Base-by-base conservation (phyloP, 1,284 basidiomycete genomes). In the Sporisorium exsertum region DNA sequence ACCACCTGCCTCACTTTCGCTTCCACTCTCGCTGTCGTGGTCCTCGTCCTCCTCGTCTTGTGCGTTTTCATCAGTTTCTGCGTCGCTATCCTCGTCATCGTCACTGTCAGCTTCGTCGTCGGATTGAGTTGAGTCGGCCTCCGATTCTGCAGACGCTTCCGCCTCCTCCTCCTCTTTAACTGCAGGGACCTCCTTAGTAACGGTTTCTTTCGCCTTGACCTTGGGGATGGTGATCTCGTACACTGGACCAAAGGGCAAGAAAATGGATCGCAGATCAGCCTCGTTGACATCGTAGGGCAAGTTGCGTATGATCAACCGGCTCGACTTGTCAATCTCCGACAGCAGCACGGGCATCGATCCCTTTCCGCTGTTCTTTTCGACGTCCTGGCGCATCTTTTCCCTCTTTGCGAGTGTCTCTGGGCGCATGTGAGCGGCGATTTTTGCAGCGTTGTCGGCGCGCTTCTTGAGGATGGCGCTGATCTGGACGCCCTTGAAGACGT, bases 381-480 rank as follows among this genome's bases (percentile, higher is more conserved):
- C 69, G 24, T 75, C 70, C 82, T 50, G 86, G 81, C 72, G 87
- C 84, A 67, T 86, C 85, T 85, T 88, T 78, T 62, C 82, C 50
- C 80, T 81, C 84, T 81, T 86, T 79, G 42, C 81, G 52, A 86
- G 88, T 35, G 77, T 87, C 75, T 85, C 86, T 71, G 68, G 84
- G 52, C 79, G 80, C 80, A 81, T 80, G 26, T 86, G 77, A 2
- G 88, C 86, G 68, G 91, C 87, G 20, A 93, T 88, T 53, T 88
- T 90, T 55, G 78, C 61, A 9, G 80, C 83, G 12, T 74, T 77
- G 58, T 95, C 92, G 5, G 94, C 87, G 2, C 93, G 90, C 84
- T 95, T 95, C 88, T 97, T 97, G 72, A 97, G 89, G 7, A 92
- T 91, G n/a, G 92, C 93, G 7, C 92, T 94, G 27, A 98, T 90